Conservation (phyloP, 164 flowering plant genomes). For the Chloranthus sessilifolius region DNA sequence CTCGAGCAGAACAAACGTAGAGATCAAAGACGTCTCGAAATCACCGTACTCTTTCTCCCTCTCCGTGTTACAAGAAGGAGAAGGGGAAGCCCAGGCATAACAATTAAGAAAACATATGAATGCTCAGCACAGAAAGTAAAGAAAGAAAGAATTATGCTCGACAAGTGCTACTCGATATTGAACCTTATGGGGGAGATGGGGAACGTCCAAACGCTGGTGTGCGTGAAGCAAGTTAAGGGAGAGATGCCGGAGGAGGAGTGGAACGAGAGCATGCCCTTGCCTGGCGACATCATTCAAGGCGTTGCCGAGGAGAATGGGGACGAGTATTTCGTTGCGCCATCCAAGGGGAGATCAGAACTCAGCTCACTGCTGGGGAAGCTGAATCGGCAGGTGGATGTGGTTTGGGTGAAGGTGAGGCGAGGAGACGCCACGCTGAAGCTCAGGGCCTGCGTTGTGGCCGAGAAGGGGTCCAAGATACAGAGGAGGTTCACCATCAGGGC, state of each 20-base stretch:
- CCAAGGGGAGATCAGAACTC: conserved; percentile 36
- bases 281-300: conserved; percentile 59
- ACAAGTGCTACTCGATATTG: too few species aligned
- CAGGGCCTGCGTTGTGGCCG: conserved; percentile 30
- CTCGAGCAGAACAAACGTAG: too few species aligned
- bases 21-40: too few species aligned
- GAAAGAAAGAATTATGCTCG: too few species aligned
- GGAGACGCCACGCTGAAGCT: conserved; percentile 36
- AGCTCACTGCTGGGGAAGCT: conserved; percentile 37
- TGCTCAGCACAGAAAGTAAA: too few species aligned
- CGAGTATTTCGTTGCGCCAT: conserved; percentile 20
- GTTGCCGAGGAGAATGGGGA: conserved; percentile 24
- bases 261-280: conserved; percentile 63
- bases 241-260: conserved; percentile 32
- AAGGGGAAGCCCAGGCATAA: too few species aligned
- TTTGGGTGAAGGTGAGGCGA: conserved; percentile 47
- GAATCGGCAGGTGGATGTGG: conserved; percentile 15
- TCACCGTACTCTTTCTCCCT: too few species aligned
- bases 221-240: conserved; percentile 52
- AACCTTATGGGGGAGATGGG: too few species aligned
- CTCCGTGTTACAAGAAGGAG: too few species aligned
- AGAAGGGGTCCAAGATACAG: conserved; percentile 25
- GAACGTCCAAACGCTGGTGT: conserved; percentile 26
- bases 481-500: conserved; percentile 38
- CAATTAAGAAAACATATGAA: too few species aligned